These are phyloP conservation scores for Tetrapisispora nanseiensis DNA, from an alignment of 805 yeast species.

Conservation along the genomic window DNA sequence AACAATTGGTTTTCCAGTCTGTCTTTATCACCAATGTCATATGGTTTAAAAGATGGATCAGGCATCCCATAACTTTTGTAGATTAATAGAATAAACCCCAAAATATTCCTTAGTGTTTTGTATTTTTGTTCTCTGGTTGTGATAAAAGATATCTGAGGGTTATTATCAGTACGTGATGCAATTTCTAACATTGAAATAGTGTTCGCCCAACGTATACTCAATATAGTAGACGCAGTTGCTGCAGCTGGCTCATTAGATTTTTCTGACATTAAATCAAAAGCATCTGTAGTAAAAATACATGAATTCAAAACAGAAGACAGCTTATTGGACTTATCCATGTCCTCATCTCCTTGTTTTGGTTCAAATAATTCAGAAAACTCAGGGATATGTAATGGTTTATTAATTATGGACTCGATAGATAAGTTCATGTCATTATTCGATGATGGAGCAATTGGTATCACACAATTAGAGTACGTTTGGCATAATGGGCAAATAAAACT, in stretches of 20 bases:
- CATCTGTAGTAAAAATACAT: slow-evolving; percentile 8
- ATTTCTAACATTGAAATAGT: slow-evolving; percentile 49
- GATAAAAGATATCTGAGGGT: slow-evolving; percentile 27
- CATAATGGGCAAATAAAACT: slow-evolving; percentile 92
- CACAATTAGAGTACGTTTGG: slow-evolving; percentile 48
- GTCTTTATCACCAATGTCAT: slow-evolving; percentile 7
- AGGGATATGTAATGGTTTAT: background rate
- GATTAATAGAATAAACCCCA: slow-evolving; percentile 19
- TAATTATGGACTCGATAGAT: background rate
- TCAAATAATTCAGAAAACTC: slow-evolving; percentile 1
- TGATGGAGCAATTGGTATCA: slow-evolving; percentile 18
- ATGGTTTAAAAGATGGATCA: slow-evolving; percentile 9
- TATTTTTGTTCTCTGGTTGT: slow-evolving; percentile 33
- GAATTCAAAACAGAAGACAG: background rate
- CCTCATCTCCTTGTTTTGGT: background rate
- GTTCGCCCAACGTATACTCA: slow-evolving; percentile 24
- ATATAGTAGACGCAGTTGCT: slow-evolving; percentile 12
- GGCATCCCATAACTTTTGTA: slow-evolving; percentile 19
- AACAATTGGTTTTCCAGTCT: slow-evolving; percentile 22
- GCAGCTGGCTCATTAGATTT: slow-evolving; percentile 11
- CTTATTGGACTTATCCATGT: background rate
- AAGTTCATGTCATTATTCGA: background rate
- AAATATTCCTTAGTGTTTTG: slow-evolving; percentile 28
- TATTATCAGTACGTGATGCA: slow-evolving; percentile 39
- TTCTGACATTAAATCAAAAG: slow-evolving; percentile 15